Percentiles rank a stretch among this genome's conserved stretches.
Evolutionary conservation across 345 rosid species (phyloP).

Genomic region (Brassica carinata): DNA sequence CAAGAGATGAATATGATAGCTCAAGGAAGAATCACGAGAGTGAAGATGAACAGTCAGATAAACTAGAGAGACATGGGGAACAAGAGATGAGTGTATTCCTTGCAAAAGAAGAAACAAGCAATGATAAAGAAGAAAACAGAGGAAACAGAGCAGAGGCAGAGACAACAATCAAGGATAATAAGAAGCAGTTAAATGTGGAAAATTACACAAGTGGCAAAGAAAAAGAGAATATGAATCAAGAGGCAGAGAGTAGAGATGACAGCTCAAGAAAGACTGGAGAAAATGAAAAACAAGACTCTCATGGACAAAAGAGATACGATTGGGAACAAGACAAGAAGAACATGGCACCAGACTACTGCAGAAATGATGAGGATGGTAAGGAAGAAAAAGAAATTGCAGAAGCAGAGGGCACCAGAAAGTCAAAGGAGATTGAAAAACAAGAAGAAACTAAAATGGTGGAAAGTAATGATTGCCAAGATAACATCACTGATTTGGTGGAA

Average conservation of each 20-base stretch:
- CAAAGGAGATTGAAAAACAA: neutral
- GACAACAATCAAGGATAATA: slow-evolving; percentile 2
- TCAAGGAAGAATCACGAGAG: neutral
- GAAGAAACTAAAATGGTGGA: neutral
- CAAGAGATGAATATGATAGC: neutral
- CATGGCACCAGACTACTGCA: neutral
- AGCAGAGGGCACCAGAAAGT: neutral
- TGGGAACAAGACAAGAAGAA: slow-evolving; percentile 18
- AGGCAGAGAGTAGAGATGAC: neutral
- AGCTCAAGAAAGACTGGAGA: slow-evolving; percentile 7
- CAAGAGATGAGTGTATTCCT: neutral
- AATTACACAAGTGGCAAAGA: neutral
- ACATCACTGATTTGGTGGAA: neutral
- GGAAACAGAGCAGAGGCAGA: slow-evolving; percentile 16
- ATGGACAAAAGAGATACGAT: neutral
- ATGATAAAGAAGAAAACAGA: slow-evolving; percentile 2
- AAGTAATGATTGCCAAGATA: neutral
- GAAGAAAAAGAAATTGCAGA: neutral
- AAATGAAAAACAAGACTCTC: neutral
- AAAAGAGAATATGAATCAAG: slow-evolving; percentile 8
- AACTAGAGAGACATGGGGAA: slow-evolving; percentile 3
- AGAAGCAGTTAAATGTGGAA: neutral
- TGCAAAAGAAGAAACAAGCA: slow-evolving; percentile 8
- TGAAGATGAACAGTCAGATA: neutral
- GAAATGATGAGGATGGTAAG: slow-evolving; percentile 4